Evolutionary conservation across 306 rosid genomes (phyloP).

Genomic region (Dryas drummondii): DNA sequence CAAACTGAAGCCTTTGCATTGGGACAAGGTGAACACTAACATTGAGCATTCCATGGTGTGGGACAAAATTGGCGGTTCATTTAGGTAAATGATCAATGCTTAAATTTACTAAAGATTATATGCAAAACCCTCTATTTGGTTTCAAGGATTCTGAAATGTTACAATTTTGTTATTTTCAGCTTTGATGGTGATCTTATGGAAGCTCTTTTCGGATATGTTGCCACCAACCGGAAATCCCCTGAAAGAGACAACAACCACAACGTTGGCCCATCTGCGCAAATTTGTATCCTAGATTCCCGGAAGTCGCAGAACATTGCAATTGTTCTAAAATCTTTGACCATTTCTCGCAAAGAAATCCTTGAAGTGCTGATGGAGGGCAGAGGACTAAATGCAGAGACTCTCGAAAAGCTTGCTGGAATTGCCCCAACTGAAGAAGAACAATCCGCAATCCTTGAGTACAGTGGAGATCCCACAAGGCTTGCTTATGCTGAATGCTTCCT

Average conservation of each 20-base stretch:
- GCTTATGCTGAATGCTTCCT: conserved; percentile 85
- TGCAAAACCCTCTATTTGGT: background rate
- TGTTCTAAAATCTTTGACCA: conserved; percentile 60
- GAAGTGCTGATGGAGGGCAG: conserved; percentile 73
- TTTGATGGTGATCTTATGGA: conserved; percentile 91
- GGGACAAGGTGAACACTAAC: conserved; percentile 80
- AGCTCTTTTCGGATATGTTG: conserved; percentile 75
- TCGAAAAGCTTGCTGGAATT: conserved; percentile 77
- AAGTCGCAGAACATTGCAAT: conserved; percentile 91
- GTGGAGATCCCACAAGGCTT: conserved; percentile 62
- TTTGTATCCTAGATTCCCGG: conserved; percentile 61
- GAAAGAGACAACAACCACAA: conserved; percentile 26
- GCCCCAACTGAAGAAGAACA: conserved; percentile 75
- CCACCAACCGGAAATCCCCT: conserved; percentile 51
- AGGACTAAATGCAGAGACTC: conserved; percentile 59
- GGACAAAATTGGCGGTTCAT: conserved; percentile 83
- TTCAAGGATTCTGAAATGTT: background rate
- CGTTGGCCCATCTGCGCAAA: conserved; percentile 30
- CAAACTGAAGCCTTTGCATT: conserved; percentile 78
- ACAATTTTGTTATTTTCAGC: conserved; percentile 37
- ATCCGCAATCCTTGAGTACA: conserved; percentile 50
- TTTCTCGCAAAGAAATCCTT: conserved; percentile 55
- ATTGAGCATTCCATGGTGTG: conserved; percentile 91
- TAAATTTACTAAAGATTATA: background rate
- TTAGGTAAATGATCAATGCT: conserved; percentile 49